Percentiles rank a stretch among this genome's conserved stretches.
Evolutionary conservation across 192 early-diverging fungal species (phyloP).

Genomic region (Funneliformis geosporum): DNA sequence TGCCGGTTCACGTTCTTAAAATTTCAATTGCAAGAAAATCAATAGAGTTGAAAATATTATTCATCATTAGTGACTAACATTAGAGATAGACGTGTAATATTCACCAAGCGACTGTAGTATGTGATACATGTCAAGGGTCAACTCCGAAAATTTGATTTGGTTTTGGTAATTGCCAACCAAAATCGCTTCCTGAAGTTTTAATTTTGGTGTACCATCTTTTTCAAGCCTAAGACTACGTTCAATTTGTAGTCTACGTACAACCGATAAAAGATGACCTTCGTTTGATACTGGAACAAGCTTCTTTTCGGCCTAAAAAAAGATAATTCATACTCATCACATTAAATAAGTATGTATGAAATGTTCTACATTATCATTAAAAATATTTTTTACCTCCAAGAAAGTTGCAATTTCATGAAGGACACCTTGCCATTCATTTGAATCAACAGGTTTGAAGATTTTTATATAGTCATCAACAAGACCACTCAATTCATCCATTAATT

Average conservation of each 20-base stretch:
- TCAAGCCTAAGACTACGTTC: slow-evolving; percentile 52
- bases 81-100: neutral
- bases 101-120: slow-evolving; percentile 88
- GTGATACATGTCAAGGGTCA: slow-evolving; percentile 96
- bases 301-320: slow-evolving; percentile 67
- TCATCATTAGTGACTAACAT: neutral
- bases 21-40: neutral
- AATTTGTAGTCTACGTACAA: slow-evolving; percentile 55
- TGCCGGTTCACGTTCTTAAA: slow-evolving; percentile 61
- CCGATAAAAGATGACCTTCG: slow-evolving; percentile 51
- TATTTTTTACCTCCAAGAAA: slow-evolving; percentile 73
- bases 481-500: slow-evolving; percentile 83
- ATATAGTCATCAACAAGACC: slow-evolving; percentile 87
- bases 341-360: neutral
- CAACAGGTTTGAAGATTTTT: slow-evolving; percentile 79
- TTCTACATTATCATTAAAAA: neutral
- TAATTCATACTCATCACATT: neutral
- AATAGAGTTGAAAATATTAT: neutral
- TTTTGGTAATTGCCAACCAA: slow-evolving; percentile 93
- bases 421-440: slow-evolving; percentile 88
- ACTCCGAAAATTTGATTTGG: slow-evolving; percentile 97
- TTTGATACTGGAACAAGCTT: slow-evolving; percentile 67
- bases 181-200: slow-evolving; percentile 91
- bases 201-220: slow-evolving; percentile 58
- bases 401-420: slow-evolving; percentile 76